A percentile compares a stretch with the other conserved stretches of the same genome.
phyloP scores from a whole-genome alignment of 1,139 yeast genomes.

The Zygosaccharomyces pseudobailii region DNA sequence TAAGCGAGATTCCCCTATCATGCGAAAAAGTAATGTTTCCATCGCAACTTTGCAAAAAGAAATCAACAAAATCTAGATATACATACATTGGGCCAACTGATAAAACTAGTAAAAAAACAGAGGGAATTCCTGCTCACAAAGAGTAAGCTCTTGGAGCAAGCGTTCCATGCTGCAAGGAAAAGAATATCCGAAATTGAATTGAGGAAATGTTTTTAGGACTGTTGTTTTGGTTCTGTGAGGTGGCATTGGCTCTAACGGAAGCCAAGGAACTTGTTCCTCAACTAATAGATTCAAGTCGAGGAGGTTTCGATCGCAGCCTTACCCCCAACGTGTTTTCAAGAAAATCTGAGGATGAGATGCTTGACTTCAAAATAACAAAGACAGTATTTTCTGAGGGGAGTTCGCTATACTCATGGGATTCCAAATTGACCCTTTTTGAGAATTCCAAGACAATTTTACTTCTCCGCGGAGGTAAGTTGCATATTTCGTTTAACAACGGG shows the following conservation, averaged over 20 bases:
- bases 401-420: background rate
- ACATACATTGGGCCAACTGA: too few species aligned
- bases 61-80: too few species aligned
- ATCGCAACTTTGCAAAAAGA: too few species aligned
- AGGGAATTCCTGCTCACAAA: too few species aligned
- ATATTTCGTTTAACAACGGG: slow-evolving; percentile 20
- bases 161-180: background rate
- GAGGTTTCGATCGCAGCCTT: background rate
- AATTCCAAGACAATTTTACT: background rate
- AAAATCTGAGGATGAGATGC: background rate
- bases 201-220: background rate
- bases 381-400: background rate
- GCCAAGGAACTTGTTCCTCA: background rate
- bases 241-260: background rate
- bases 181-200: background rate
- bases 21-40: background rate
- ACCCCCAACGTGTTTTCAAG: background rate
- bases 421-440: background rate
- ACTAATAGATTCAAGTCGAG: background rate
- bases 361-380: background rate
- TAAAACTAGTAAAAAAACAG: too few species aligned
- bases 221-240: background rate
- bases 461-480: background rate
- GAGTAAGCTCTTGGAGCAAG: background rate
- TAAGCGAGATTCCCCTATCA: background rate